Percentiles rank a stretch among this genome's conserved stretches.
Conservation (phyloP, 2,329 filamentous ascomycete species). For the Hymenoscyphus fructigenus region DNA sequence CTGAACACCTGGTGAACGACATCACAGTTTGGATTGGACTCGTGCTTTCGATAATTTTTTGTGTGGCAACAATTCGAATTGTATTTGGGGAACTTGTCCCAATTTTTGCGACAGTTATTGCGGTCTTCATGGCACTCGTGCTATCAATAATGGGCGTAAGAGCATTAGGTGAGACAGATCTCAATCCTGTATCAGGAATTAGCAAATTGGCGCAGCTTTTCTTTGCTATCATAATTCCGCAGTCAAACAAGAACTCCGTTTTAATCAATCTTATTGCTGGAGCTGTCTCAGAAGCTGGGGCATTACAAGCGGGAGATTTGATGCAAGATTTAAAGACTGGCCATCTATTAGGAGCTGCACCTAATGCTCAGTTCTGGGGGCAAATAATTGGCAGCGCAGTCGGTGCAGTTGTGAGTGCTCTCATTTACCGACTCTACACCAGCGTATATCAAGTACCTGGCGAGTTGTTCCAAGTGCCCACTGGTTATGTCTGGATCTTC, state of each 20-base stretch:
- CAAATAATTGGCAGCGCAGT: constrained; percentile 88
- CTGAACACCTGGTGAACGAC: constrained; percentile 75
- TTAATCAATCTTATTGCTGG: constrained; percentile 94
- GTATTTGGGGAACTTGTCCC: constrained; percentile 84
- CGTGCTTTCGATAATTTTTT: constrained; percentile 72
- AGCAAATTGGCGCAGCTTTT: constrained; percentile 95
- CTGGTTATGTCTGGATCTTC: constrained; percentile 96
- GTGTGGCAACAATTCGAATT: constrained; percentile 76
- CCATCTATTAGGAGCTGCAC: constrained; percentile 85
- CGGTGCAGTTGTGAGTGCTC: constrained; percentile 81
- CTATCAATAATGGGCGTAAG: constrained; percentile 75
- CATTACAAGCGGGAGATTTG: constrained; percentile 90
- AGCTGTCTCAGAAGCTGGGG: constrained; percentile 80
- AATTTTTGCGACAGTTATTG: constrained; percentile 69
- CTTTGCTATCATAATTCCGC: constrained; percentile 86
- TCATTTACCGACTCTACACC: constrained; percentile 88
- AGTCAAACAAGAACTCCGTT: constrained; percentile 78
- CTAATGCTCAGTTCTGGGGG: constrained; percentile 94
- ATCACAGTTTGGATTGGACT: constrained; percentile 74
- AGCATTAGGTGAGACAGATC: constrained; percentile 77
- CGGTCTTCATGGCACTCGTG: constrained; percentile 81
- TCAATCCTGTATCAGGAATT: constrained; percentile 95
- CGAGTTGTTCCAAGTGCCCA: constrained; percentile 88
- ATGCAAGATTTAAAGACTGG: constrained; percentile 98
- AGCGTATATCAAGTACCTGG: constrained; percentile 87